Evolutionary conservation across 192 early-diverging fungal species (phyloP), one percentile per base, ranked within the genome.

Genomic region (Podochytrium sp.): DNA sequence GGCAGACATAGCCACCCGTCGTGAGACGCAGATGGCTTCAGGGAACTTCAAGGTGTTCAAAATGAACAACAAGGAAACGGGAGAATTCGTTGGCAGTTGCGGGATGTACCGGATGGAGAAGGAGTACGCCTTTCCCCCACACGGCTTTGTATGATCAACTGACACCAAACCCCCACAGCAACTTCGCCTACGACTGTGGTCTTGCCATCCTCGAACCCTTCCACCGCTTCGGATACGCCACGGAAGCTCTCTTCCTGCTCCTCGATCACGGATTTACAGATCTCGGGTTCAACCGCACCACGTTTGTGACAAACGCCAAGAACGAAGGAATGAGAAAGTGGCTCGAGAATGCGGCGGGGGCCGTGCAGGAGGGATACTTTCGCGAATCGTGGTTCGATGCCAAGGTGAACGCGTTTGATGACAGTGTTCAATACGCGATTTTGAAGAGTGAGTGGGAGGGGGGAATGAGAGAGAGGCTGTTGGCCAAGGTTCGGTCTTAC

Each of bases 391-490:
- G 63, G 63, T 14, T 18, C 6, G 63, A 65, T 65, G 63, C 18
- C 23, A 41, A 30, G 20, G 33, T 30, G 2, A 29, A 65, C 5
- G 27, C 6, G 16, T 65, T 23, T 16, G n/a, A 30, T 29, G 63
- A 65, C 18, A 25, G 20, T 16, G 63, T 65, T 7, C 41, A 23
- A 2, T 65, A 65, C 47, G 32, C 63, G 2, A 47, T 65, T 65
- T 23, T 65, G 16, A 65, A 43, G 63, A 41, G 63, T 0, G 63
- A 65, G 42, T 65, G 63, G 63, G 63, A 65, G n/a, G 63, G 18
- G 3, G 35, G 37, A 34, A 37, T 32, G 33, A 25, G 37, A 34
- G 58, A 61, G 14, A 61, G 30, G 14, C 58, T 61, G 23, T 30
- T 37, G 14, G 37, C 58, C 23, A 61, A 61, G 37, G 33, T 61